Base-by-base conservation (phyloP, 208 protist species). In the Leishmania turanica region DNA sequence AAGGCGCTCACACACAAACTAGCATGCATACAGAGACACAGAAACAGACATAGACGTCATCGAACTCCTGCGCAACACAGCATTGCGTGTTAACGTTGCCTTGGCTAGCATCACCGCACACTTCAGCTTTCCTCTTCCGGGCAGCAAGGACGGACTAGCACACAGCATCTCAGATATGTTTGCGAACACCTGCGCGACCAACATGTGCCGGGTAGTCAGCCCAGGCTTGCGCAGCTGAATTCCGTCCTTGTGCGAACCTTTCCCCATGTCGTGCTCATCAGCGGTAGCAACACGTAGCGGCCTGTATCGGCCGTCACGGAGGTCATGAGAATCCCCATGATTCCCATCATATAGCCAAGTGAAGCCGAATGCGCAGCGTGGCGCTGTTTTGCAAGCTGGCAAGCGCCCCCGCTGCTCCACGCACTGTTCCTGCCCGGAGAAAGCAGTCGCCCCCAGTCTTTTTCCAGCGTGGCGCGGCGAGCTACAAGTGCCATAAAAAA, bases 231-330 rank as follows among this genome's bases (percentile, higher is more conserved):
- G 37, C 45, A 78, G 69, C 51, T 13, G 73, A 56, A 87, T 62
- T 0, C 81, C 80, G 6, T 78, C 40, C 31, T 80, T 62, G 42
- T 78, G 64, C 15, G 87, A 78, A 76, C 86, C 87, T 15, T 82
- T 68, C 80, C 87, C 56, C 3, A 88, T 9, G 84, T 87, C 19
- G 77, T 88, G 31, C 77, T 80, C 9, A 79, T 84, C 49, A 87
- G 68, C 27, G 80, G 84, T 19, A 88, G 72, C 6, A 90, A 66
- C 51, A 90, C 69, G 69, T 88, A 90, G 45, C 74, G 69, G 24
- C 83, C 60, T 37, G 84, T 88, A 51, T 76, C 84, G 5, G 31
- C 9, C n/a, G 82, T 79, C 27, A 88, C 62, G 21, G 87, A 79
- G 0, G 86, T 34, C 56, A 88, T 66, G 24, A 87, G 56, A 0